Evolutionary conservation across 1,284 basidiomycete species (phyloP).

Genomic region (Trametes pubescens): DNA sequence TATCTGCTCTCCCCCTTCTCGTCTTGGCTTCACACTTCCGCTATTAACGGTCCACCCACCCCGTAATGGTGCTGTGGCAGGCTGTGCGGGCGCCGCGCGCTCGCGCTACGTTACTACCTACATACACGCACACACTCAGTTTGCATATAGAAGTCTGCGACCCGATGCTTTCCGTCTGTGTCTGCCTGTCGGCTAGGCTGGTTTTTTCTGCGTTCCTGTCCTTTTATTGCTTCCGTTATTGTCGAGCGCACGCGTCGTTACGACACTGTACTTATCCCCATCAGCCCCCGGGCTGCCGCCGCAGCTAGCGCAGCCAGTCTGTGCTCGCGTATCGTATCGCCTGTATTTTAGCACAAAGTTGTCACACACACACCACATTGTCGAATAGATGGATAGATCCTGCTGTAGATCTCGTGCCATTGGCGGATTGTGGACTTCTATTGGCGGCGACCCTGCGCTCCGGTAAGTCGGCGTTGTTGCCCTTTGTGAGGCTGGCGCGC

Average conservation of each 20-base stretch:
- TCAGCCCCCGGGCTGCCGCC: conserved; percentile 6
- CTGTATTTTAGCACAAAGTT: conserved; percentile 5
- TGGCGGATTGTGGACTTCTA: neutral
- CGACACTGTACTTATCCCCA: conserved; percentile 12
- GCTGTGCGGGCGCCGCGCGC: conserved; percentile 11
- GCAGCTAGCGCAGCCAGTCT: neutral
- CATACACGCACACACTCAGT: neutral
- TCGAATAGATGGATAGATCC: conserved; percentile 4
- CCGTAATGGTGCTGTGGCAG: conserved; percentile 1
- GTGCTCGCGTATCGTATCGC: neutral
- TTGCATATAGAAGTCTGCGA: conserved; percentile 10
- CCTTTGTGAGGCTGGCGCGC: neutral
- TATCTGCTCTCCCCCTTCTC: neutral
- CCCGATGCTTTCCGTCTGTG: conserved; percentile 7
- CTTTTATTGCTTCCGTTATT: neutral
- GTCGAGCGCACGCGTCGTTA: conserved; percentile 10
- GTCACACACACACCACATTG: neutral
- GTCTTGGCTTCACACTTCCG: neutral
- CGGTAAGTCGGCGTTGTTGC: neutral
- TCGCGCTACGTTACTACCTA: conserved; percentile 3
- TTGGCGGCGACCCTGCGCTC: neutral
- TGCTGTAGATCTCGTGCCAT: neutral
- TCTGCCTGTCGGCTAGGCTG: neutral
- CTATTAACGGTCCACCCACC: neutral
- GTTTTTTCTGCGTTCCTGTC: neutral